These are phyloP conservation scores for Coprinopsis sp. DNA, from an alignment of 768 basidiomycete species.

Conservation along the genomic window DNA sequence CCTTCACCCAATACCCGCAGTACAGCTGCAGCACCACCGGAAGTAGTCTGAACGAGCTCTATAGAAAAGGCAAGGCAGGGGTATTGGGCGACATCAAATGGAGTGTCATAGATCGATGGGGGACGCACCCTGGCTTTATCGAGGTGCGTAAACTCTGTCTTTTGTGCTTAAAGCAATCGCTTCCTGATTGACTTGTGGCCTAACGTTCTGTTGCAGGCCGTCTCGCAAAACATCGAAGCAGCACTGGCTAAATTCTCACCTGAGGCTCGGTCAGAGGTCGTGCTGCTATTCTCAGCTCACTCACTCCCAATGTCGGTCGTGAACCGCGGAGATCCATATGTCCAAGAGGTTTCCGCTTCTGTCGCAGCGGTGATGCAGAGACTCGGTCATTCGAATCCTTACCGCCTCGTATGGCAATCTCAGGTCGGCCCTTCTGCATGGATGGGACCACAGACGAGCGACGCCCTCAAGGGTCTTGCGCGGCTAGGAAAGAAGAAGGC, in stretches of 20 bases:
- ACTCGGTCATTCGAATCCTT: slow-evolving; percentile 75
- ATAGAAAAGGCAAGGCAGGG: slow-evolving; percentile 55
- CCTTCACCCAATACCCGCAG: slow-evolving; percentile 98
- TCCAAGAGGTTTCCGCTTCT: slow-evolving; percentile 90
- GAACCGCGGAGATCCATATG: slow-evolving; percentile 97
- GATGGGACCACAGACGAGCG: slow-evolving; percentile 96
- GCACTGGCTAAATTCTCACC: slow-evolving; percentile 77
- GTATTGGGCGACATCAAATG: slow-evolving; percentile 73
- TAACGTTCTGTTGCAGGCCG: slow-evolving; percentile 51
- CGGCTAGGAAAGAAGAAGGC: slow-evolving; percentile 71
- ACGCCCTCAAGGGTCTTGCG: slow-evolving; percentile 84
- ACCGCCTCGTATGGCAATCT: slow-evolving; percentile 95
- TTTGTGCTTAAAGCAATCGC: background rate
- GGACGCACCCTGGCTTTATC: slow-evolving; percentile 89
- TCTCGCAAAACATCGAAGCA: slow-evolving; percentile 82
- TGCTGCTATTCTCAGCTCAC: slow-evolving; percentile 94
- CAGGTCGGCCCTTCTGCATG: slow-evolving; percentile 96
- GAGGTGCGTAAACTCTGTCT: slow-evolving; percentile 55
- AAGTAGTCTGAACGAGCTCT: slow-evolving; percentile 93
- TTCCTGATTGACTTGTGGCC: slow-evolving; percentile 6
- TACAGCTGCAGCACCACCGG: slow-evolving; percentile 98
- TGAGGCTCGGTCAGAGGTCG: slow-evolving; percentile 65
- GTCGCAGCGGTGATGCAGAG: slow-evolving; percentile 92
- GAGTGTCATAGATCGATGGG: slow-evolving; percentile 99
- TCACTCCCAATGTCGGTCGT: slow-evolving; percentile 98